These are phyloP conservation scores for Euphorbia pulcherrima DNA, from an alignment of 345 rosid genomes.

Conservation along the genomic window DNA sequence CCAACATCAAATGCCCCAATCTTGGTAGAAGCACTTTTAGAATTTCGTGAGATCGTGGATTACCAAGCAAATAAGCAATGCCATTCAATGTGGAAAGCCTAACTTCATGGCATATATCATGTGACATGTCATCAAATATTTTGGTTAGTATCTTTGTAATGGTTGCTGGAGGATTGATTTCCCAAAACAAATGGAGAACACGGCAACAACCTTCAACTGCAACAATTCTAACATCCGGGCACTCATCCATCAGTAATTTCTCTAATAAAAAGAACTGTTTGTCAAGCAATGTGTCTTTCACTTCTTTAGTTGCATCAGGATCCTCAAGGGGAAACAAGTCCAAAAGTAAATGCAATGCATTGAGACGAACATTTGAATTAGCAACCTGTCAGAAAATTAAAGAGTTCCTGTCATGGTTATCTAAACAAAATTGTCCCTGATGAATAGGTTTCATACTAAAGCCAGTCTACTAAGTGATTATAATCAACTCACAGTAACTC, in stretches of 20 bases:
- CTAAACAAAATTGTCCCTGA: slow-evolving; percentile 3
- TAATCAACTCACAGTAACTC: neutral
- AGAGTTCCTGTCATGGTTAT: slow-evolving; percentile 10
- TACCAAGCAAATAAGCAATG: slow-evolving; percentile 75
- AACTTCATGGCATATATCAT: slow-evolving; percentile 68
- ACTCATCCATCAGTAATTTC: slow-evolving; percentile 70
- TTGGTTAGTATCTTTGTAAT: slow-evolving; percentile 70
- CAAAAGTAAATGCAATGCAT: slow-evolving; percentile 80
- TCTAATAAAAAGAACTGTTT: slow-evolving; percentile 86
- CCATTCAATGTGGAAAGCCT: slow-evolving; percentile 83
- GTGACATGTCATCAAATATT: slow-evolving; percentile 62
- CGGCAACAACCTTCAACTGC: slow-evolving; percentile 96
- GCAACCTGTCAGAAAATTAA: slow-evolving; percentile 62
- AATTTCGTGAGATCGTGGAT: slow-evolving; percentile 84
- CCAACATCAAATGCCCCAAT: slow-evolving; percentile 63
- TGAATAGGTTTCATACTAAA: slow-evolving; percentile 1
- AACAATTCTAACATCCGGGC: slow-evolving; percentile 80
- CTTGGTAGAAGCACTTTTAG: slow-evolving; percentile 85
- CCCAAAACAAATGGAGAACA: slow-evolving; percentile 86
- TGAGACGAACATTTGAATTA: slow-evolving; percentile 86
- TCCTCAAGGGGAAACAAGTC: slow-evolving; percentile 91
- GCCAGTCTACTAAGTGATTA: neutral
- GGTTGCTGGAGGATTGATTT: slow-evolving; percentile 72
- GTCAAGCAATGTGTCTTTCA: slow-evolving; percentile 68
- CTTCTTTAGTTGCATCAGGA: slow-evolving; percentile 88